A percentile compares a stretch with the other conserved stretches of the same genome.
phyloP scores from a whole-genome alignment of 768 basidiomycete genomes.

The Xerocomus spinulosus region DNA sequence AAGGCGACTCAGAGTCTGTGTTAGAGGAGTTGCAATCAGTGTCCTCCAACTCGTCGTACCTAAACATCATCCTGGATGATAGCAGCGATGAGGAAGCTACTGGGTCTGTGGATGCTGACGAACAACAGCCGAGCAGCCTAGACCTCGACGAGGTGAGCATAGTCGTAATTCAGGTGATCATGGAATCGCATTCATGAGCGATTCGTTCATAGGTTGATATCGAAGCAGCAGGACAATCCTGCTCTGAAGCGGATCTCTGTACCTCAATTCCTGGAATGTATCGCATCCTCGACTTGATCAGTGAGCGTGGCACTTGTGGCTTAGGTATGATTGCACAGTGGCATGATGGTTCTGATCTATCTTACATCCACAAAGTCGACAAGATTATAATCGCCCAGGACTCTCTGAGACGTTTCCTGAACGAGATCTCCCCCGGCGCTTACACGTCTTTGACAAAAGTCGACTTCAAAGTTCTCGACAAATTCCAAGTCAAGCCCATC shows the following conservation, averaged over 20 bases:
- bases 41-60: constrained; percentile 19
- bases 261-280: constrained; percentile 43
- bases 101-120: constrained; percentile 15
- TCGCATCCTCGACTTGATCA: constrained; percentile 50
- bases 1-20: background rate
- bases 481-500: constrained; percentile 41
- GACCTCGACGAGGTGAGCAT: constrained; percentile 16
- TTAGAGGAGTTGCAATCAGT: constrained; percentile 14
- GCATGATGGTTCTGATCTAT: no score
- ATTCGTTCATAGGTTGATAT: constrained; percentile 14
- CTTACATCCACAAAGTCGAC: constrained; percentile 46
- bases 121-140: constrained; percentile 4
- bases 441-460: constrained; percentile 52
- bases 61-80: constrained; percentile 13
- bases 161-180: background rate
- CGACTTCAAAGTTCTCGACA: constrained; percentile 50
- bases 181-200: no score
- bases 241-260: constrained; percentile 20
- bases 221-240: constrained; percentile 8
- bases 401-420: constrained; percentile 45
- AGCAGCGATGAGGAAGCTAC: constrained; percentile 13
- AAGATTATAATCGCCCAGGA: constrained; percentile 57
- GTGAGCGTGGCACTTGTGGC: constrained; percentile 46
- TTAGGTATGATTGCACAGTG: constrained; percentile 40
- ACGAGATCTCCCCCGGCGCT: constrained; percentile 41